These are phyloP conservation scores for Oryza longistaminata DNA, from an alignment of 176 grass and related monocot species.

Conservation along the genomic window DNA sequence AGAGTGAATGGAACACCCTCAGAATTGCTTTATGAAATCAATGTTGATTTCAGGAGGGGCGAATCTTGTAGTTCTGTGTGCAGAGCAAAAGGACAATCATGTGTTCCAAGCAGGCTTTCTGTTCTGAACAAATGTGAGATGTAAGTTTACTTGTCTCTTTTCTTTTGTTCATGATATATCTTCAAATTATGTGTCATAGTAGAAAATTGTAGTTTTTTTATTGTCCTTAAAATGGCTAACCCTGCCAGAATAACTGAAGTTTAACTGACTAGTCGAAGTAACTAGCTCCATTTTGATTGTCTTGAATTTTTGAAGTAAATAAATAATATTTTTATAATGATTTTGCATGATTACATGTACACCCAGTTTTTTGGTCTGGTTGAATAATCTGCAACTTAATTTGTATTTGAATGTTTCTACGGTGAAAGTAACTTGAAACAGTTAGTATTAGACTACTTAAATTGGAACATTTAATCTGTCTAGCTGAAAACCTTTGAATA, in stretches of 20 bases:
- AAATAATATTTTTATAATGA: neutral
- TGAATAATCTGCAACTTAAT: neutral
- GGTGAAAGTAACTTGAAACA: neutral
- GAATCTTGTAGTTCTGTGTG: constrained; percentile 77
- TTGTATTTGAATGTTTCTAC: neutral
- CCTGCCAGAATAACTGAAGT: neutral
- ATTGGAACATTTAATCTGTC: neutral
- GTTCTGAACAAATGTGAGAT: constrained; percentile 76
- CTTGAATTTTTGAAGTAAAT: neutral
- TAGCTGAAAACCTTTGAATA: neutral
- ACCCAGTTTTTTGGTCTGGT: constrained; percentile 3
- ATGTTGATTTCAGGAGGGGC: constrained; percentile 57
- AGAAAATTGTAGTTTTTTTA: neutral
- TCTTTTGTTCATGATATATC: neutral
- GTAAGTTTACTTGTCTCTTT: constrained; percentile 58
- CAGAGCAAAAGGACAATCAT: constrained; percentile 72
- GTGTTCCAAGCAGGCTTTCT: constrained; percentile 75
- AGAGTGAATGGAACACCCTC: constrained; percentile 17
- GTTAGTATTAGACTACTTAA: neutral
- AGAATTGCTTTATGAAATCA: constrained; percentile 30
- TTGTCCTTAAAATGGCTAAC: constrained; percentile 18
- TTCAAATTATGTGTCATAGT: constrained; percentile 5
- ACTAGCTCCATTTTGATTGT: neutral
- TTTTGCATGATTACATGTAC: constrained; percentile 1
- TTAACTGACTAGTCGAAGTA: neutral